phyloP scores from a whole-genome alignment of 106 monocot genomes.

The Dioscorea alata region DNA sequence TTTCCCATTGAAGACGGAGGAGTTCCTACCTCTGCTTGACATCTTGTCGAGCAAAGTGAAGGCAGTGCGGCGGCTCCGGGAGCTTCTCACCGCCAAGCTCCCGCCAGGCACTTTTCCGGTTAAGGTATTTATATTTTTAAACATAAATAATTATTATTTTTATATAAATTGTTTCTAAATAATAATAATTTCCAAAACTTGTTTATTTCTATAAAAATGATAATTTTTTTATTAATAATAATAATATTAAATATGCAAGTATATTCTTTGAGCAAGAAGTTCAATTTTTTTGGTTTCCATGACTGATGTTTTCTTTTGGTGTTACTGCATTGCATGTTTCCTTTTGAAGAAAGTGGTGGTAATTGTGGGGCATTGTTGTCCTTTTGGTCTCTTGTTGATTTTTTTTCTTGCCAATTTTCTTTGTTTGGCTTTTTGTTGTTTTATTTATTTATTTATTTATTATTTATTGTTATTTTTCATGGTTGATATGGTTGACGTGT shows the following conservation, averaged over 20 bases:
- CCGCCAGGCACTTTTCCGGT: conserved; percentile 87
- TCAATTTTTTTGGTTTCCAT: not conserved
- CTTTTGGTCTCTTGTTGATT: too few relatives aligned
- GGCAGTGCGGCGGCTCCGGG: conserved; percentile 69
- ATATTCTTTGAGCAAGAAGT: not conserved
- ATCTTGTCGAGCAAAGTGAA: conserved; percentile 72
- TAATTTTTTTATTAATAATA: not conserved
- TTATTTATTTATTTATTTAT: too few relatives aligned
- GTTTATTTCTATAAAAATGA: not conserved
- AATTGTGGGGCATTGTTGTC: too few relatives aligned
- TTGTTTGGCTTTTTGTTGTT: too few relatives aligned
- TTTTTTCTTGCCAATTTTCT: too few relatives aligned
- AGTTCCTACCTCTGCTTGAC: conserved; percentile 76
- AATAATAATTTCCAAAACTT: not conserved
- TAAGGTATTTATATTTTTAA: conserved; percentile 46
- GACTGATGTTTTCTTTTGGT: not conserved
- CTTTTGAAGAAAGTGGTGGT: too few relatives aligned
- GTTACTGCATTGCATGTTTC: too few relatives aligned
- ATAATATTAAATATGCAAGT: not conserved
- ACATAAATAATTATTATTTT: not conserved
- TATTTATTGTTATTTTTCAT: too few relatives aligned
- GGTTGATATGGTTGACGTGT: too few relatives aligned
- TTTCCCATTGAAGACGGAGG: conserved; percentile 72
- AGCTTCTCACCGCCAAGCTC: conserved; percentile 86
- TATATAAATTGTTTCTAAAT: not conserved